A percentile compares a stretch with the other conserved stretches of the same genome.
These are phyloP conservation scores for Tetrapisispora taiwanensis DNA, from an alignment of 805 yeast species.

Conservation along the genomic window DNA sequence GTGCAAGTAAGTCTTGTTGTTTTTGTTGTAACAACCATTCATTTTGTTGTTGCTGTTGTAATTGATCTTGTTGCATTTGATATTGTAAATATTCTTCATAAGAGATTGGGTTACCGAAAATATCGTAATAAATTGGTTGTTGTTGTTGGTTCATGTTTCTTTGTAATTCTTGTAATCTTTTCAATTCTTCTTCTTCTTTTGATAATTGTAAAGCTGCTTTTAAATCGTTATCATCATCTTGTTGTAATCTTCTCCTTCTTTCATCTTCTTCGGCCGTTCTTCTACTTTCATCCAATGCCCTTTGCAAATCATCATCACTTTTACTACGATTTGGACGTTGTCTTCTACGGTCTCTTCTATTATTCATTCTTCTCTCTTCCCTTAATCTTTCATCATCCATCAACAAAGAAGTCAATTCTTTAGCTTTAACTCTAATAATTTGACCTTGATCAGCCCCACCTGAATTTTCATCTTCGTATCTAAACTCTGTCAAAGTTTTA, in stretches of 20 bases:
- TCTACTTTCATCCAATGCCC: slow-evolving; percentile 72
- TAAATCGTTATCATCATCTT: slow-evolving; percentile 21
- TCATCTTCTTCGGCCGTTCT: slow-evolving; percentile 80
- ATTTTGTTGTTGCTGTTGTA: slow-evolving; percentile 24
- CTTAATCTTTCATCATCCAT: slow-evolving; percentile 72
- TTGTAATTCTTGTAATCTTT: slow-evolving; percentile 23
- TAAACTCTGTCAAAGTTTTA: slow-evolving; percentile 85
- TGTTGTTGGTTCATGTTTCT: slow-evolving; percentile 20
- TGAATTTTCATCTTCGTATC: slow-evolving; percentile 55
- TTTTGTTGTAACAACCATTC: slow-evolving; percentile 16
- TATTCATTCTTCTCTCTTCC: slow-evolving; percentile 47
- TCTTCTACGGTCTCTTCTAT: slow-evolving; percentile 22
- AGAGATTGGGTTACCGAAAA: slow-evolving; percentile 29
- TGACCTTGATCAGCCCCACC: slow-evolving; percentile 76
- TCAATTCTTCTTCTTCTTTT: slow-evolving; percentile 26
- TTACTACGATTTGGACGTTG: slow-evolving; percentile 10
- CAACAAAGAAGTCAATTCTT: slow-evolving; percentile 70
- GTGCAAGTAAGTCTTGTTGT: slow-evolving; percentile 19
- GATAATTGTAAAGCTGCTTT: slow-evolving; percentile 25
- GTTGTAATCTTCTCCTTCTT: slow-evolving; percentile 35
- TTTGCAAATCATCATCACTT: slow-evolving; percentile 58
- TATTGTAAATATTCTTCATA: slow-evolving; percentile 30
- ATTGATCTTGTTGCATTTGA: slow-evolving; percentile 26
- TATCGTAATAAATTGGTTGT: slow-evolving; percentile 25
- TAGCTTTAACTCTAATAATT: slow-evolving; percentile 79